These are phyloP conservation scores for Naematelia encephala DNA, from an alignment of 768 basidiomycete species.

Conservation along the genomic window DNA sequence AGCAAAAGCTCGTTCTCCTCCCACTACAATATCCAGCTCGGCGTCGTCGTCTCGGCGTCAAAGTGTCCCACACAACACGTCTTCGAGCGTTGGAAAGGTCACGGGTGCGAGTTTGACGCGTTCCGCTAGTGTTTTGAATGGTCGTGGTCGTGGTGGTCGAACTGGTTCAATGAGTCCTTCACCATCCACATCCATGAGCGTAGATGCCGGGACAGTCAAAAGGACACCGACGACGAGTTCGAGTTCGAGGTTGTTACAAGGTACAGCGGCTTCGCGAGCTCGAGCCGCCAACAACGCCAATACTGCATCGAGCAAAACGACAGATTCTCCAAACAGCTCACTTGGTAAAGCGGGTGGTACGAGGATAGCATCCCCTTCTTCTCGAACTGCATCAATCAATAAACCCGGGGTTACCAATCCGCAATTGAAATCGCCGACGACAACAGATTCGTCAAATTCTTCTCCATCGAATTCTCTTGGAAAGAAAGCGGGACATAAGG, in stretches of 20 bases:
- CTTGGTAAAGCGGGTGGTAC: not conserved
- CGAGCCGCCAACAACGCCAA: conserved; percentile 16
- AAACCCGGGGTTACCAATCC: not conserved
- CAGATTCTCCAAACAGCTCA: not conserved
- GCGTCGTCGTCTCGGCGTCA: not conserved
- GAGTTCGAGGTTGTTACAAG: conserved; percentile 36
- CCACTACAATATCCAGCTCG: not conserved
- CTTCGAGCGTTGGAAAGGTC: not conserved
- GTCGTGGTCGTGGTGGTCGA: conserved; percentile 3
- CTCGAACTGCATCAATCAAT: not conserved
- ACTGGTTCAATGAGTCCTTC: not conserved
- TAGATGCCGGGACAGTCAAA: not conserved
- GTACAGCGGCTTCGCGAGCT: conserved; percentile 38
- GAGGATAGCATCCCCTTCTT: not conserved
- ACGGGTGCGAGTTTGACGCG: not conserved
- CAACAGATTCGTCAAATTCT: conserved; percentile 6
- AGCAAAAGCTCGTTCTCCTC: conserved; percentile 32
- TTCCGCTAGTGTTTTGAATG: not conserved
- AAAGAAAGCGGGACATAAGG: not conserved
- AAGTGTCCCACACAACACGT: not conserved
- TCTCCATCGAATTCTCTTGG: conserved; percentile 2
- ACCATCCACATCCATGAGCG: not conserved
- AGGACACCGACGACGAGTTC: not conserved
- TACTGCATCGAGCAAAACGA: not conserved
- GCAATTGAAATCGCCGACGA: not conserved